Percentiles rank a stretch among this genome's conserved stretches.
Conservation (phyloP, 2,329 filamentous ascomycete species). For the Amphichorda felina region DNA sequence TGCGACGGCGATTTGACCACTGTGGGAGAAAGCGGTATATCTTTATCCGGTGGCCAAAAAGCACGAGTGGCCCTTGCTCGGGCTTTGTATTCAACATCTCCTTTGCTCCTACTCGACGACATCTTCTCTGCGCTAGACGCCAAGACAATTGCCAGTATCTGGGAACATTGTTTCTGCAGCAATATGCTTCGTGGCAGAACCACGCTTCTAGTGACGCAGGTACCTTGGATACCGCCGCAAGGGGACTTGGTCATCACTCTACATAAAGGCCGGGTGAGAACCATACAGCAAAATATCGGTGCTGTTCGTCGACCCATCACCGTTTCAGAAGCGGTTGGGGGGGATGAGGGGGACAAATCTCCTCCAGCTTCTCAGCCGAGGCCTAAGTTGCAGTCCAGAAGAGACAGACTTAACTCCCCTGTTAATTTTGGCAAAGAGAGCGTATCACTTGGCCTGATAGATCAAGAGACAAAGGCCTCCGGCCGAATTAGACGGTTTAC, state of each 20-base stretch:
- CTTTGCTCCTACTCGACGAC: slow-evolving; percentile 44
- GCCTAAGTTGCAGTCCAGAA: too few relatives aligned
- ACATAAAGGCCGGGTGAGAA: slow-evolving; percentile 31
- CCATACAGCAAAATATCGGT: slow-evolving; percentile 30
- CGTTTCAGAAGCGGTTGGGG: slow-evolving; percentile 28
- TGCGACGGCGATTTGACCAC: slow-evolving; percentile 36
- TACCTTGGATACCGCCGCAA: slow-evolving; percentile 39
- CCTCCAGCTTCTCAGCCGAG: too few relatives aligned
- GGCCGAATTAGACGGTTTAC: slow-evolving; percentile 31
- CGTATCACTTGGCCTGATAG: slow-evolving; percentile 22
- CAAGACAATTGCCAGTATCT: slow-evolving; percentile 43
- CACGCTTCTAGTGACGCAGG: slow-evolving; percentile 43
- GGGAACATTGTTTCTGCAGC: slow-evolving; percentile 44
- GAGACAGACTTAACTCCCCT: too few relatives aligned
- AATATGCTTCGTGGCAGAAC: slow-evolving; percentile 42
- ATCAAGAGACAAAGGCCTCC: slow-evolving; percentile 34
- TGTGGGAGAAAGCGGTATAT: slow-evolving; percentile 42
- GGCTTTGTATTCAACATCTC: slow-evolving; percentile 43
- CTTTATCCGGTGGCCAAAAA: slow-evolving; percentile 44
- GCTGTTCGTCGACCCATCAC: slow-evolving; percentile 31
- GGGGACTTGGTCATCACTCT: slow-evolving; percentile 33
- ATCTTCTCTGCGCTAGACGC: slow-evolving; percentile 48
- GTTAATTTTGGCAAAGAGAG: too few relatives aligned
- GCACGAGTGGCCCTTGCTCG: slow-evolving; percentile 44
- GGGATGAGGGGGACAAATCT: background rate